Base-by-base conservation (phyloP, 2,329 filamentous ascomycete species). In the Sporothrix dimorphospora region DNA sequence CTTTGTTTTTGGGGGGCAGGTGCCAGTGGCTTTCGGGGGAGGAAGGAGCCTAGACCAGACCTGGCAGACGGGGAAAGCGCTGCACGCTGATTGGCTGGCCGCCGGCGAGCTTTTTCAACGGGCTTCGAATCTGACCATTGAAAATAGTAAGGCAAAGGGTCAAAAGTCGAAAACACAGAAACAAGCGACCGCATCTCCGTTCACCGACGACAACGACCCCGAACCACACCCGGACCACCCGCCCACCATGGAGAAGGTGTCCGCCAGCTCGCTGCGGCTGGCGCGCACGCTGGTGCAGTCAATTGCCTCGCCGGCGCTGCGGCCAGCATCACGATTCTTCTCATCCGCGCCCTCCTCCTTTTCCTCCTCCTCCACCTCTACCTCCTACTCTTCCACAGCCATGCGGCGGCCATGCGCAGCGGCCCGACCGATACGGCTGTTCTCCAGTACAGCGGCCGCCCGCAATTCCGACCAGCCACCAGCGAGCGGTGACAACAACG, bases 181-280 rank as follows among this genome's bases (percentile, higher is more conserved):
- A 6, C 51, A 11, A 45, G 12, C 67, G 67, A 49, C 49, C 45
- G 8, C 42, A 30, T 4, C 21, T 19, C 65, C 19, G 19, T 4
- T 8, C 27, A 27, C 14, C 19, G 45, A 51, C 71, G 24, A 49
- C 51, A 47, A 45, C 53, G 38, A 27, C 67, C n/a, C 45, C 27
- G 27, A 24, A 8, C 9, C 24, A 65, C 69, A n/a, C n/a, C 34
- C 27, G 12, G 7, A 21, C 40, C 1, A 14, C 42, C 21, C 12
- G 6, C 14, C 12, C 70, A 8, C 40, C 30, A 87, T 87, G 85
- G 85, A 81, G 73, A 82, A 80, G 69, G 77, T 82, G 76, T 79
- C 83, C 67, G 78, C 80, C 71, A 78, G 80, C 75, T 81, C 79
- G 77, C 82, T 84, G 80, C 79, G 83, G 51, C 76, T 83, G 79